Evolutionary conservation across 257 asterid genomes (phyloP), one percentile per base, ranked within the genome.

Genomic region (Rubia yunnanensis): DNA sequence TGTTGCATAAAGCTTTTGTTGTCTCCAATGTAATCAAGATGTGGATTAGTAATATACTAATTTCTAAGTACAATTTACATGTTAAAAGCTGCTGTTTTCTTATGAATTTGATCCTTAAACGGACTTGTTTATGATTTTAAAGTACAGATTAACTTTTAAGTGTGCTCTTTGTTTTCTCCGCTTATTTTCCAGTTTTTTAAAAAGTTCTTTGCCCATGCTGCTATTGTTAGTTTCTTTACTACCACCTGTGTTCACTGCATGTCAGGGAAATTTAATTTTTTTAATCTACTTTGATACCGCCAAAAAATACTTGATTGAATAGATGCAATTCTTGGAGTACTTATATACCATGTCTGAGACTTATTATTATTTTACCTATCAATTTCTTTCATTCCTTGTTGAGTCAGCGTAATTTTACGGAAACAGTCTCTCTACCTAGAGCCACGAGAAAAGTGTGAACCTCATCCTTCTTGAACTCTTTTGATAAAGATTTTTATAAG

Each of bases 61-160:
- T 63, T 5, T 4, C 70, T 0, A 28, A 52, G 64, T 24, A 30
- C 24, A 68, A 73, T 31, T n/a, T 54, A 53, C 63, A 18, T 44
- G 30, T 70, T 52, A 53, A 26, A 62, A 50, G 69, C 60, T 46
- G 30, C 20, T 54, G 68, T 59, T 52, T 52, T 28, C 28, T 30
- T 18, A 52, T 50, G 34, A 23, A 27, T 27, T 14, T 18, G 57
- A 9, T 50, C 27, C 27, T 20, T 18, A 50, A 6, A n/a, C 18
- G 5, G 5, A 20, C 11, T 18, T 67, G 8, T 72, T 75, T 74
- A 63, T 17, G n/a, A 20, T 20, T 68, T 53, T 59, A 44, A 81
- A 82, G 87, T 82, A 84, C 85, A 70, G 24, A 46, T 54, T 57
- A 63, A 55, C 87, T 83, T 85, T 78, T 67, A 34, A 65, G 70